Percentiles rank a stretch among this genome's conserved stretches.
Conservation (phyloP, 2,329 filamentous ascomycete species). For the Amauroascus niger region DNA sequence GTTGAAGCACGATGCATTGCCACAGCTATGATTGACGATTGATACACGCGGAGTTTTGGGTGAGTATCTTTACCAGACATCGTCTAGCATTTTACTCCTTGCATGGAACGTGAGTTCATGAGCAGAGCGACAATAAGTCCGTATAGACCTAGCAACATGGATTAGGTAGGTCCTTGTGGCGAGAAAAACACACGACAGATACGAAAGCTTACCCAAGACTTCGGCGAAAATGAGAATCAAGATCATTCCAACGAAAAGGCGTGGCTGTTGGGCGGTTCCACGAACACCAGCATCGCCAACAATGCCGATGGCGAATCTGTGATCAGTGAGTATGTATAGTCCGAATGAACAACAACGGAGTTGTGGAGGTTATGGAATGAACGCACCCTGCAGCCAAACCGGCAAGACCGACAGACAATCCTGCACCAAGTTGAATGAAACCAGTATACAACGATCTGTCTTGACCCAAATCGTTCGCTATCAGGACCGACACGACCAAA, state of each 20-base stretch:
- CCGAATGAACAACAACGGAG: neutral
- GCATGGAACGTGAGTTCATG: slow-evolving; percentile 90
- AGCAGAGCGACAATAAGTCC: slow-evolving; percentile 96
- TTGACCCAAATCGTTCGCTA: slow-evolving; percentile 69
- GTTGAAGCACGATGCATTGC: neutral
- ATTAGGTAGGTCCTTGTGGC: neutral
- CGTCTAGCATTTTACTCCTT: slow-evolving; percentile 49
- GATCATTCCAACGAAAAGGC: slow-evolving; percentile 93
- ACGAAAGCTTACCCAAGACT: slow-evolving; percentile 70
- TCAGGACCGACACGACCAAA: slow-evolving; percentile 76
- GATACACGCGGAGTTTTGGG: neutral
- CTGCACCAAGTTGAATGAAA: slow-evolving; percentile 77
- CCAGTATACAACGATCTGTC: slow-evolving; percentile 64
- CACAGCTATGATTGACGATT: neutral
- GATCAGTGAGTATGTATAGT: neutral
- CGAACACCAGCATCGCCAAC: slow-evolving; percentile 52
- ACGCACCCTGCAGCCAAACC: slow-evolving; percentile 63
- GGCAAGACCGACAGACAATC: slow-evolving; percentile 69
- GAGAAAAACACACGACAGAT: slow-evolving; percentile 2
- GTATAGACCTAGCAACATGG: slow-evolving; percentile 66
- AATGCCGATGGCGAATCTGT: slow-evolving; percentile 71
- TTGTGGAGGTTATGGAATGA: neutral
- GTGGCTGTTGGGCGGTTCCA: slow-evolving; percentile 44
- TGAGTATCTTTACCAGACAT: neutral
- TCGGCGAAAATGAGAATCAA: slow-evolving; percentile 99